A percentile compares a stretch with the other conserved stretches of the same genome.
phyloP scores from a whole-genome alignment of 2,329 filamentous ascomycete species.

The Colletotrichum sp. region DNA sequence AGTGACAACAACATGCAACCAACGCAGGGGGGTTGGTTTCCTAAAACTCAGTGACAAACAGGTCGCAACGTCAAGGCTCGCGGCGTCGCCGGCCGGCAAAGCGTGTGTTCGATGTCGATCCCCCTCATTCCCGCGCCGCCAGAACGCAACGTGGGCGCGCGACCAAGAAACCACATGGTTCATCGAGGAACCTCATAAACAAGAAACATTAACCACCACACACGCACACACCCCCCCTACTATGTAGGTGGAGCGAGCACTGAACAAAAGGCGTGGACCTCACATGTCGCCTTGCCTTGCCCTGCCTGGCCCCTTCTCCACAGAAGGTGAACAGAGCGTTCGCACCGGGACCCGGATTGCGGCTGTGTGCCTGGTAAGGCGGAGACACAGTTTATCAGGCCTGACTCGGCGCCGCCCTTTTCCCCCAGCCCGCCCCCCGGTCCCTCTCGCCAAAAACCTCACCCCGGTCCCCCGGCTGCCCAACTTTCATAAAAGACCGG shows the following conservation, averaged over 20 bases:
- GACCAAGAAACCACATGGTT: background rate
- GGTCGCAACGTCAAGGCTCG: background rate
- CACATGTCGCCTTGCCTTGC: background rate
- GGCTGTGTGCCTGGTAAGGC: background rate
- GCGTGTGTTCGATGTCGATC: background rate
- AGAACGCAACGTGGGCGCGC: background rate
- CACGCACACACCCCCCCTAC: background rate
- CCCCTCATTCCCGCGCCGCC: background rate
- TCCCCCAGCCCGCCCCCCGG: too few relatives aligned
- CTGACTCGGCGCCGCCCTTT: background rate
- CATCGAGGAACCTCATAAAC: background rate
- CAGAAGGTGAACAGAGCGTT: background rate
- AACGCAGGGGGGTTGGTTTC: background rate
- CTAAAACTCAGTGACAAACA: background rate
- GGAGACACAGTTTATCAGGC: background rate
- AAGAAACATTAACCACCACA: background rate
- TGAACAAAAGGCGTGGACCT: background rate
- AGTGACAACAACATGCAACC: background rate
- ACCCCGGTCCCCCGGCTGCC: background rate
- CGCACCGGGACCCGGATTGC: background rate
- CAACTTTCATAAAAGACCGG: background rate
- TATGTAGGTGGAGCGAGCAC: background rate
- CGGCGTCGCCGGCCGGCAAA: background rate
- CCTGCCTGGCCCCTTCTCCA: background rate
- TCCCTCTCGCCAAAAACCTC: background rate